A percentile compares a stretch with the other conserved stretches of the same genome.
Evolutionary conservation across 2,329 filamentous ascomycete species (phyloP).

Genomic region (Aspergillus uvarum): DNA sequence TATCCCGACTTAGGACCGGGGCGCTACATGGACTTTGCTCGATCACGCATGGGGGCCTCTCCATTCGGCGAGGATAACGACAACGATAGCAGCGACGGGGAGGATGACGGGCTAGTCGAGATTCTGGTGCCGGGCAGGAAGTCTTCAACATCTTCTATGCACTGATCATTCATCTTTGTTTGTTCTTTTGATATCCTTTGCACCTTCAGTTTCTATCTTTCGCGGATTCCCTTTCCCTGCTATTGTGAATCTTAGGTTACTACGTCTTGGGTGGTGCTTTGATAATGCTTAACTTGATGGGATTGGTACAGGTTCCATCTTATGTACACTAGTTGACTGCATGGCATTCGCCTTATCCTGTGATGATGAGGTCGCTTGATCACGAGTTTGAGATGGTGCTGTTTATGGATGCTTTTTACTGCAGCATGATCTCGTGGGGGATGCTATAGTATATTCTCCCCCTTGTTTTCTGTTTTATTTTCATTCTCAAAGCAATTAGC

Average conservation of each 20-base stretch:
- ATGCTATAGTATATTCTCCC: background rate
- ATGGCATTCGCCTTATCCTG: constrained; percentile 10
- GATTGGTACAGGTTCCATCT: constrained; percentile 10
- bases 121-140: constrained; percentile 46
- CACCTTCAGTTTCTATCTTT: constrained; percentile 13
- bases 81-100: constrained; percentile 46
- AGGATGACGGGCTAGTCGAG: constrained; percentile 47
- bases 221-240: constrained; percentile 9
- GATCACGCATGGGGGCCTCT: constrained; percentile 30
- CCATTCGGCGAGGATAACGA: constrained; percentile 42
- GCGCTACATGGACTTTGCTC: constrained; percentile 45
- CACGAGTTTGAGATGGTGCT: background rate
- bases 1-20: constrained; percentile 62
- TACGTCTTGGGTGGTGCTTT: constrained; percentile 12
- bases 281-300: constrained; percentile 9
- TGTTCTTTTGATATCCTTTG: constrained; percentile 1
- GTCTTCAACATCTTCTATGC: constrained; percentile 24
- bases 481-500: background rate
- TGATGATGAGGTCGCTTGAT: background rate
- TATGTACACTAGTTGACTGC: constrained; percentile 18
- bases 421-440: background rate
- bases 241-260: background rate
- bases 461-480: background rate
- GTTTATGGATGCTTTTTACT: background rate
- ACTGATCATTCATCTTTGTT: constrained; percentile 4